Percentiles rank a stretch among this genome's conserved stretches.
Conservation (phyloP, 345 rosid species). For the Trapa bicornis region DNA sequence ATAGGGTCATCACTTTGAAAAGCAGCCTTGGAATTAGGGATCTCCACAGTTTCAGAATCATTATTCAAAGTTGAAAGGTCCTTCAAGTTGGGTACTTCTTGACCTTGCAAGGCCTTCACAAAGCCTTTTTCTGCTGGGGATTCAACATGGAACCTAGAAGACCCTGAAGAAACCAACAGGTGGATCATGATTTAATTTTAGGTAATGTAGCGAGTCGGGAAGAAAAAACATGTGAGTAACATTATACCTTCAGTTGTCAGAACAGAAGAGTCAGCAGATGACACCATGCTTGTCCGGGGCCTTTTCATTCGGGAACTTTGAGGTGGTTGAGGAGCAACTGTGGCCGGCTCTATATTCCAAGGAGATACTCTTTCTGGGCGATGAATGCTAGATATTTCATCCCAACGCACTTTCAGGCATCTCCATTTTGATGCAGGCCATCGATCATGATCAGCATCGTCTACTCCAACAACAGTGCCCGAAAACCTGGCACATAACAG, state of each 20-base stretch:
- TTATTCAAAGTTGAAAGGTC: slow-evolving; percentile 21
- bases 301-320: slow-evolving; percentile 31
- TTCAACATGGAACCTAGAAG: slow-evolving; percentile 27
- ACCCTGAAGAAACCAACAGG: slow-evolving; percentile 14
- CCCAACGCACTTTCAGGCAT: slow-evolving; percentile 59
- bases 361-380: slow-evolving; percentile 48
- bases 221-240: background rate
- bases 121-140: slow-evolving; percentile 24
- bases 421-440: slow-evolving; percentile 57
- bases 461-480: slow-evolving; percentile 42
- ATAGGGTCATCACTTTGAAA: slow-evolving; percentile 19
- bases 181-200: background rate
- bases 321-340: slow-evolving; percentile 33
- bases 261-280: slow-evolving; percentile 28
- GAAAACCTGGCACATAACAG: slow-evolving; percentile 22
- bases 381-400: slow-evolving; percentile 29
- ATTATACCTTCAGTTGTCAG: slow-evolving; percentile 30
- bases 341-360: slow-evolving; percentile 39
- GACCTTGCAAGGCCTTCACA: slow-evolving; percentile 44
- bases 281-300: slow-evolving; percentile 22
- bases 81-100: slow-evolving; percentile 31
- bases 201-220: background rate
- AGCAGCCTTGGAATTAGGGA: slow-evolving; percentile 18
- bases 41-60: slow-evolving; percentile 20
- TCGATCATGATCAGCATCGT: slow-evolving; percentile 30